These are phyloP conservation scores for Tetratostichococcus sp. DNA, from an alignment of 139 green algal genomes.

Conservation along the genomic window DNA sequence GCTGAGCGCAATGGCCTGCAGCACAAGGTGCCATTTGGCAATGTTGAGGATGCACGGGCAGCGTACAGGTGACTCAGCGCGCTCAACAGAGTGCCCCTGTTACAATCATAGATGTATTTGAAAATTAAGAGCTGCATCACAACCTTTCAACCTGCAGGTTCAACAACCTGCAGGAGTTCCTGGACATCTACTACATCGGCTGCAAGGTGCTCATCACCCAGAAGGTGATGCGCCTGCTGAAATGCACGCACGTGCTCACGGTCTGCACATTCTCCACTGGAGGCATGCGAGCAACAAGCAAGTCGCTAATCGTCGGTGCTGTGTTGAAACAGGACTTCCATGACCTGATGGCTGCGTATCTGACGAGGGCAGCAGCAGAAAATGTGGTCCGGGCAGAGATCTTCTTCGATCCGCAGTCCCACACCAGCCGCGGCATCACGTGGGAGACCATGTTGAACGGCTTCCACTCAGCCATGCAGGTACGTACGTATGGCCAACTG, in stretches of 20 bases:
- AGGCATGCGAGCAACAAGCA: too few species aligned
- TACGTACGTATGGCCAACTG: neutral
- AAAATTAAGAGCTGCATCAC: too few species aligned
- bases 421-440: conserved; percentile 14
- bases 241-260: too few species aligned
- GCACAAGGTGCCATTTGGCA: conserved; percentile 9
- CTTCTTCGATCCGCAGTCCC: conserved; percentile 57
- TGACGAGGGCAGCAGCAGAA: conserved; percentile 26
- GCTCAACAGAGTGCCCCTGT: too few species aligned
- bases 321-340: conserved; percentile 39
- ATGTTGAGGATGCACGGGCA: conserved; percentile 10
- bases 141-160: too few species aligned
- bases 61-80: conserved; percentile 3
- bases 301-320: too few species aligned
- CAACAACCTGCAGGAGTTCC: conserved; percentile 30
- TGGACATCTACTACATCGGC: conserved; percentile 28
- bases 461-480: conserved; percentile 13
- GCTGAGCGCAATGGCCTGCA: conserved; percentile 38
- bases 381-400: conserved; percentile 22
- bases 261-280: too few species aligned
- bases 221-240: too few species aligned
- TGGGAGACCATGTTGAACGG: conserved; percentile 5
- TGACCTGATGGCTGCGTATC: conserved; percentile 35
- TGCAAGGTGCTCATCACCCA: conserved; percentile 22
- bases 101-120: too few species aligned